Evolutionary conservation across 2,329 filamentous ascomycete genomes (phyloP).

Genomic region (Geosmithia morbida): DNA sequence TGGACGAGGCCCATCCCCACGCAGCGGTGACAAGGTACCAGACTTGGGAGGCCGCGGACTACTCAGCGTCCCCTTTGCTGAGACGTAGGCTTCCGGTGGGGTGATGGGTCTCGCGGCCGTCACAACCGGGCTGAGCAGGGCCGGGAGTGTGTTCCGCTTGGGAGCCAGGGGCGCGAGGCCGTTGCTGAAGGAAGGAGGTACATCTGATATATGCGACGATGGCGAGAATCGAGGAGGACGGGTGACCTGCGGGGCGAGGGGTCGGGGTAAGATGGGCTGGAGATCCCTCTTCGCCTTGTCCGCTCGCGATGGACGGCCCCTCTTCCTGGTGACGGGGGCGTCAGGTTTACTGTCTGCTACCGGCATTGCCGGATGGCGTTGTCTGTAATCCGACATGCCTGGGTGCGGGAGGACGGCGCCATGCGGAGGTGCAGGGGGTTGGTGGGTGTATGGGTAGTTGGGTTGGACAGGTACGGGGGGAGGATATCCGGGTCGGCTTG

Average conservation of each 20-base stretch:
- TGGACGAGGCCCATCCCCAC: not conserved
- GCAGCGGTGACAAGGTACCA: not conserved
- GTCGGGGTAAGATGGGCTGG: constrained; percentile 16
- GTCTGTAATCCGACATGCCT: constrained; percentile 3
- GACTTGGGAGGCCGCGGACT: not conserved
- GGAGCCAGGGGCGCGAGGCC: not conserved
- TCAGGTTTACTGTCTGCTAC: not conserved
- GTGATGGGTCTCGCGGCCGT: constrained; percentile 1
- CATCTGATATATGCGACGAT: not conserved
- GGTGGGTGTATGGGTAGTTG: not conserved
- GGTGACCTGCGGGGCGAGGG: constrained; percentile 8
- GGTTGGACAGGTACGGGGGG: not conserved
- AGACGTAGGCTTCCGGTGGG: constrained; percentile 2
- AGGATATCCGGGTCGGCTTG: constrained; percentile 4
- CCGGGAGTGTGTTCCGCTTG: not conserved
- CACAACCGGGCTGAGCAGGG: not conserved
- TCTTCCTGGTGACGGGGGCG: constrained; percentile 18
- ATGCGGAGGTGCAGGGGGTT: constrained; percentile 2
- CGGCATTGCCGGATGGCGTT: constrained; percentile 1
- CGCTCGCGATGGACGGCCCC: constrained; percentile 28
- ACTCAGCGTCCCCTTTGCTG: not conserved
- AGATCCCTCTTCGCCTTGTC: constrained; percentile 21
- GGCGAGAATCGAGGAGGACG: not conserved
- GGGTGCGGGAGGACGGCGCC: constrained; percentile 11
- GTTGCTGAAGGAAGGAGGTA: not conserved